phyloP scores from a whole-genome alignment of 1,284 basidiomycete genomes.

The Vanrija pseudolonga region DNA sequence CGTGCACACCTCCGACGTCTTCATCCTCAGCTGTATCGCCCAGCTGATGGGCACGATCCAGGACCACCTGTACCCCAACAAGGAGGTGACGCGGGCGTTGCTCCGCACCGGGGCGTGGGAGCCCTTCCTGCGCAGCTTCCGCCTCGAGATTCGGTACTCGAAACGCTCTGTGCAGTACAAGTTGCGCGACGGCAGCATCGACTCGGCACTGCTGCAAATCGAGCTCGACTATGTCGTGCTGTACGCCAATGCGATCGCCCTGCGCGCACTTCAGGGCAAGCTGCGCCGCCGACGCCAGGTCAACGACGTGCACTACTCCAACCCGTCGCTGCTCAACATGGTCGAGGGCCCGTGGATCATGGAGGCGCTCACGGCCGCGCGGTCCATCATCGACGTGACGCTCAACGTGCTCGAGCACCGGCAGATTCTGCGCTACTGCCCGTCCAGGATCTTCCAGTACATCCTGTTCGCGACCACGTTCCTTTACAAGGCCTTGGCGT shows the following conservation, averaged over 20 bases:
- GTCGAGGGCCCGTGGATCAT: conserved; percentile 16
- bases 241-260: conserved; percentile 11
- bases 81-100: conserved; percentile 8
- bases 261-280: conserved; percentile 12
- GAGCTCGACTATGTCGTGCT: conserved; percentile 15
- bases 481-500: conserved; percentile 16
- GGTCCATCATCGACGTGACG: conserved; percentile 11
- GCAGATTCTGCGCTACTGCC: conserved; percentile 8
- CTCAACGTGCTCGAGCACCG: conserved; percentile 9
- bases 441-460: conserved; percentile 12
- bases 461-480: conserved; percentile 16
- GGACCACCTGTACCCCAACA: conserved; percentile 11
- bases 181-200: conserved; percentile 7
- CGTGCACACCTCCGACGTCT: conserved; percentile 5
- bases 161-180: conserved; percentile 4
- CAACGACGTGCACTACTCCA: conserved; percentile 10
- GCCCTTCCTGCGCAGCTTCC: conserved; percentile 6
- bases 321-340: conserved; percentile 13
- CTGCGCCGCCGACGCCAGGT: conserved; percentile 4
- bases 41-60: conserved; percentile 13
- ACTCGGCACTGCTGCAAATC: conserved; percentile 8
- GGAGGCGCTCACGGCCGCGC: conserved; percentile 10
- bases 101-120: conserved; percentile 14
- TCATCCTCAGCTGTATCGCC: conserved; percentile 1
- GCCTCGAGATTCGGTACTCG: conserved; percentile 10